These are phyloP conservation scores for Candida berthetii DNA, from an alignment of 805 yeast genomes.

Conservation along the genomic window DNA sequence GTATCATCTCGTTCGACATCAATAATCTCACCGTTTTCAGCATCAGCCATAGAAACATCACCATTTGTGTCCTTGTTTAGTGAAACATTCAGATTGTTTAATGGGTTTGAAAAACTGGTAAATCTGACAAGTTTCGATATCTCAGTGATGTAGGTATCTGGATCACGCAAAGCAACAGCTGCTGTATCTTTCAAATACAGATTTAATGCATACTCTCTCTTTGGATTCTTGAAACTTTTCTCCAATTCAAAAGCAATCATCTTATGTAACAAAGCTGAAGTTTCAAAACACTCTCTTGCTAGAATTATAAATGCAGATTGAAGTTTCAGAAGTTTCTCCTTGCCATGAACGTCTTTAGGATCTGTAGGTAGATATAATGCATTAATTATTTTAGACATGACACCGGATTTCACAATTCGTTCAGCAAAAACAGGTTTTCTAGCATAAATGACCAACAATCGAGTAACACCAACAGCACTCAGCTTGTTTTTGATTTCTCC, in stretches of 20 bases:
- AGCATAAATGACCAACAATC: conserved; percentile 49
- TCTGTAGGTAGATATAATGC: conserved; percentile 29
- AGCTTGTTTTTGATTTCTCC: conserved; percentile 34
- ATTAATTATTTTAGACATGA: conserved; percentile 40
- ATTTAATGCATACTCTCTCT: conserved; percentile 32
- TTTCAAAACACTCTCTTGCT: conserved; percentile 68
- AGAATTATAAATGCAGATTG: conserved; percentile 47
- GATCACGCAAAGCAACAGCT: conserved; percentile 38
- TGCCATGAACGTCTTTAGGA: conserved; percentile 21
- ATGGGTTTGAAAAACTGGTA: conserved; percentile 35
- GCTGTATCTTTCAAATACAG: conserved; percentile 46
- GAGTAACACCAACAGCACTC: conserved; percentile 47
- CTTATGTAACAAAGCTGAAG: conserved; percentile 38
- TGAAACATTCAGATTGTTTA: conserved; percentile 16
- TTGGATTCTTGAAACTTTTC: conserved; percentile 30
- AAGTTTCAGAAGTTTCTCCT: conserved; percentile 30
- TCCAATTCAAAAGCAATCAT: conserved; percentile 47
- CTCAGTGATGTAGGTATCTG: conserved; percentile 40
- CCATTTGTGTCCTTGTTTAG: conserved; percentile 14
- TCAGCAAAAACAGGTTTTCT: conserved; percentile 33
- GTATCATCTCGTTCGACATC: conserved; percentile 6
- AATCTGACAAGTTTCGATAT: conserved; percentile 36
- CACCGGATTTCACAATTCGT: conserved; percentile 37
- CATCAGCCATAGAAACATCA: conserved; percentile 15
- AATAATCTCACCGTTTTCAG: conserved; percentile 8